Evolutionary conservation across 176 grass and related monocot species (phyloP).

Genomic region (Hsuehochloa calcarea): DNA sequence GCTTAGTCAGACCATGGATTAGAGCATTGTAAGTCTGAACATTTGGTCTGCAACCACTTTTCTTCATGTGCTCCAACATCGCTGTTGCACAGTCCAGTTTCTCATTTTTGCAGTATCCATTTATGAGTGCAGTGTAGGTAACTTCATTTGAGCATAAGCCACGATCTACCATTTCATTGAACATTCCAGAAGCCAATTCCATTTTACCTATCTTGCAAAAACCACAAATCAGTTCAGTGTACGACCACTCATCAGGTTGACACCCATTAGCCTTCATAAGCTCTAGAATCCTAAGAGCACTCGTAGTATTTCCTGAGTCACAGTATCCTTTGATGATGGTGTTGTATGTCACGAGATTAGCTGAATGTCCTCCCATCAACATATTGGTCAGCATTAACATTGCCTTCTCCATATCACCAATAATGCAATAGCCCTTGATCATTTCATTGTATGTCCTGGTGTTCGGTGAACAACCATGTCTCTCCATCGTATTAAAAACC

Average conservation of each 20-base stretch:
- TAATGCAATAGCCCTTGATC: conserved; percentile 54
- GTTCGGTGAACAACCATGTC: conserved; percentile 37
- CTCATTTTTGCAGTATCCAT: conserved; percentile 61
- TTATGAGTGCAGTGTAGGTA: conserved; percentile 53
- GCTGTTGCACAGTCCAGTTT: conserved; percentile 43
- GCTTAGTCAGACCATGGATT: conserved; percentile 51
- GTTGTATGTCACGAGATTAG: conserved; percentile 59
- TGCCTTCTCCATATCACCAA: conserved; percentile 49
- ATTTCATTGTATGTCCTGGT: conserved; percentile 48
- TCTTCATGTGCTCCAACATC: conserved; percentile 54
- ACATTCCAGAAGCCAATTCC: conserved; percentile 30
- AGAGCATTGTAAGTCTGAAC: conserved; percentile 58
- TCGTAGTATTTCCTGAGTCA: conserved; percentile 43
- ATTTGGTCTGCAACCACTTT: conserved; percentile 60
- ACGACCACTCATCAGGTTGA: conserved; percentile 57
- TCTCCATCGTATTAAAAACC: conserved; percentile 54
- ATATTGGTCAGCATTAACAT: conserved; percentile 44
- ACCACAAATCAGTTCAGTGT: conserved; percentile 48
- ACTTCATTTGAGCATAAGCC: conserved; percentile 48
- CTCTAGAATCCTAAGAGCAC: conserved; percentile 60
- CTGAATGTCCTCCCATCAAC: conserved; percentile 39
- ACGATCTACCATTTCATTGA: conserved; percentile 42
- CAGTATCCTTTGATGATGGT: conserved; percentile 59
- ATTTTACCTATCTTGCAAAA: conserved; percentile 41
- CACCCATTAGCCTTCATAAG: conserved; percentile 46